A percentile compares a stretch with the other conserved stretches of the same genome.
phyloP scores from a whole-genome alignment of 805 yeast genomes.

The Allodekkera sacchari region DNA sequence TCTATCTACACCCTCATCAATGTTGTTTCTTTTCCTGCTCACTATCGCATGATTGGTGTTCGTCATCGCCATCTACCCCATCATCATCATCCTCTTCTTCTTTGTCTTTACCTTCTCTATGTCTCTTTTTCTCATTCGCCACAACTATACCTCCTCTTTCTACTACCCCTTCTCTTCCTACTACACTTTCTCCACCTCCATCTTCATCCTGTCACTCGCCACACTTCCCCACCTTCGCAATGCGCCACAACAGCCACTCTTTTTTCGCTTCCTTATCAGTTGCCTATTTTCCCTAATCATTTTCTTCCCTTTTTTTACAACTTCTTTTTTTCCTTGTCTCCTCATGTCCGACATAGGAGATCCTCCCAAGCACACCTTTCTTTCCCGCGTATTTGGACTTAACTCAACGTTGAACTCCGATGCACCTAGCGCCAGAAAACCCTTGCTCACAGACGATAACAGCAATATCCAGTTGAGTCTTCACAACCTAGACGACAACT shows the following conservation, averaged over 20 bases:
- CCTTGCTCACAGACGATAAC: slow-evolving; percentile 23
- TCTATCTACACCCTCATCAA: no score
- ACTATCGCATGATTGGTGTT: no score
- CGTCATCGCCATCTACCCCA: no score
- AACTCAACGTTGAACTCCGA: slow-evolving; percentile 21
- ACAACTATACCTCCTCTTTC: no score
- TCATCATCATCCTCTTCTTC: no score
- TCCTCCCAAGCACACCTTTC: slow-evolving; percentile 41
- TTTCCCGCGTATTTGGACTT: slow-evolving; percentile 55
- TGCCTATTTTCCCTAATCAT: not conserved
- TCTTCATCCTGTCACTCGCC: no score
- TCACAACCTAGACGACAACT: slow-evolving; percentile 14
- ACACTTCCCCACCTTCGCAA: no score
- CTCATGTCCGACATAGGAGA: slow-evolving; percentile 13
- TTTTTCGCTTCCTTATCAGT: not conserved
- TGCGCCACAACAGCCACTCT: not conserved
- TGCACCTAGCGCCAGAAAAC: slow-evolving; percentile 13
- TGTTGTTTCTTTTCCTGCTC: no score
- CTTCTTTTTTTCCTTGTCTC: not conserved
- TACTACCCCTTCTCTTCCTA: no score
- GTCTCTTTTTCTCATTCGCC: no score
- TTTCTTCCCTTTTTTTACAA: not conserved
- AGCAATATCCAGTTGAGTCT: slow-evolving; percentile 17
- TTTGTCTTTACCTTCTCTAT: no score
- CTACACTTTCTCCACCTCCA: no score